Evolutionary conservation across 1,284 basidiomycete genomes (phyloP), one percentile per base, ranked within the genome.

Genomic region (Cystobasidium pallidum): DNA sequence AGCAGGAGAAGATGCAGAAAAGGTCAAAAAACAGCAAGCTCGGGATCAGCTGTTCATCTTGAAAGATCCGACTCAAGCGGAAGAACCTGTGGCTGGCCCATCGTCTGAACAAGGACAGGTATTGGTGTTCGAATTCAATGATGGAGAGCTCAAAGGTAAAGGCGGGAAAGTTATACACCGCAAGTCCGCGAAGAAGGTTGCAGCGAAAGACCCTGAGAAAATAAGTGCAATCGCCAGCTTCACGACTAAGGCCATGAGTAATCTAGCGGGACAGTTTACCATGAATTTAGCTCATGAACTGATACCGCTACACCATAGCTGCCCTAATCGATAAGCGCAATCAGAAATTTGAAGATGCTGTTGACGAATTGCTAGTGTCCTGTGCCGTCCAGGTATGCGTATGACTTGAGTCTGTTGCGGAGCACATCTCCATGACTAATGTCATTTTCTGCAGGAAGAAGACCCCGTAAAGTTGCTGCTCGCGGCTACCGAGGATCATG

Each of bases 241-340:
- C 62, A 76, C 77, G 15, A 74, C 75, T 15, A 75, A 75, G 24
- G 58, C 74, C 1, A 79, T 79, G 78, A 76, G 68, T 71, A n/a
- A 30, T 59, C 32, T 1, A n/a, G n/a, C n/a, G 32, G 52, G 64
- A 80, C 82, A 11, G 84, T 89, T 74, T 85, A 85, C 0, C 85
- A 87, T n/a, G n/a, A 13, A 82, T 83, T 4, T 85, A 85, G 24
- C 84, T 87, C 26, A 89, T 36, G 36, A 26, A 28, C 15, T 17
- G 34, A 59, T 4, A 59, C 26, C 30, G 57, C 21, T 43, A 11
- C 24, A 4, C n/a, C 26, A n/a, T 21, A 71, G 68, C 89, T 77
- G 89, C 87, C 72, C 82, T 93, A 8, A 85, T 93, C 54, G 87
- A 91, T 76, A 86, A 85, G 74, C 83, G 91, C 54, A 91, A 92